Conservation (phyloP, 1,284 basidiomycete genomes). For the Microbotryum saponariae region DNA sequence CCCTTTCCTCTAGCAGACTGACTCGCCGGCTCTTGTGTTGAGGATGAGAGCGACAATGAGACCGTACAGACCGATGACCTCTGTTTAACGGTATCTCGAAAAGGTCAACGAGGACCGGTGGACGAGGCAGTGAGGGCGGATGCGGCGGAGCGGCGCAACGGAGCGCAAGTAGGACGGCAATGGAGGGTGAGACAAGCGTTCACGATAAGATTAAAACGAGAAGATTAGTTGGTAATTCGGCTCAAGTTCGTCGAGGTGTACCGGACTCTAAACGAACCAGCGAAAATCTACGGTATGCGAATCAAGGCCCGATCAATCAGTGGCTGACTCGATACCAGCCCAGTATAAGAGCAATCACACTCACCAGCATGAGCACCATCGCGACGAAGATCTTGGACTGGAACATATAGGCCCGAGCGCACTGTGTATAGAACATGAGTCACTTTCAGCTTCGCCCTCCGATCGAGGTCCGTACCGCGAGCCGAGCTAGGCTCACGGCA, state of each 20-base stretch:
- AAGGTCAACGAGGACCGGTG: conserved; percentile 31
- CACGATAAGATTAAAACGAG: neutral
- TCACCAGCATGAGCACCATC: conserved; percentile 47
- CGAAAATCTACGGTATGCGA: conserved; percentile 15
- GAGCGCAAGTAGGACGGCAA: neutral
- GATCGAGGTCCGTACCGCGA: neutral
- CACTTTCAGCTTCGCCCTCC: conserved; percentile 11
- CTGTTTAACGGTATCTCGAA: conserved; percentile 70
- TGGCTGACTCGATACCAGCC: conserved; percentile 36
- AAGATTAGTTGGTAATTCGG: neutral
- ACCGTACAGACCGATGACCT: conserved; percentile 77
- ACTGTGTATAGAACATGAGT: conserved; percentile 36
- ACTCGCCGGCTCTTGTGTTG: conserved; percentile 48
- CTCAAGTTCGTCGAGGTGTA: neutral
- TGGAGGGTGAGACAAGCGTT: neutral
- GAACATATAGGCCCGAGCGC: conserved; percentile 81
- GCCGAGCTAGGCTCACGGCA: conserved; percentile 53
- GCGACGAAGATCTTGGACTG: conserved; percentile 86
- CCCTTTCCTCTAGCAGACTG: conserved; percentile 12
- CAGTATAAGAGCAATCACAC: neutral
- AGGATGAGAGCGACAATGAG: conserved; percentile 85
- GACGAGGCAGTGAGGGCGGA: neutral
- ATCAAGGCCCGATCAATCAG: conserved; percentile 40
- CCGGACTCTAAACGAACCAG: conserved; percentile 10
- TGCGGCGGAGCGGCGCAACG: neutral